Evolutionary conservation across 306 rosid species (phyloP), one percentile per base, ranked within the genome.

Genomic region (Cucumis melo): DNA sequence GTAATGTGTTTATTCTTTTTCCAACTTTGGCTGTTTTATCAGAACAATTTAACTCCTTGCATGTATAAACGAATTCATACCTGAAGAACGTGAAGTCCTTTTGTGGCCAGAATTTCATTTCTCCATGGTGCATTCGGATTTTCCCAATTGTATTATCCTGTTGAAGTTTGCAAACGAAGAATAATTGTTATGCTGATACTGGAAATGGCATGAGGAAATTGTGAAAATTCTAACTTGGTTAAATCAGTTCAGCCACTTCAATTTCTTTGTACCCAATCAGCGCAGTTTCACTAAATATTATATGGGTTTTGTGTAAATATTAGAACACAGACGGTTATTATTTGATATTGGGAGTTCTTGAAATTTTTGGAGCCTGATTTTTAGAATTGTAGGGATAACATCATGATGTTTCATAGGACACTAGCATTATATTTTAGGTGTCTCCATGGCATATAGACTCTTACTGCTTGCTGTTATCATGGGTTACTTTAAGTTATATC

Each of bases 1-100:
- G 98, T 93, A 89, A 86, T 77, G 78, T 8, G 54, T 76, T 63
- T 73, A 16, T 17, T 77, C 64, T 64, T 55, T 42, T 12, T 41
- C 5, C 10, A 48, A 21, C 14, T 36, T 62, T 66, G 53, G 16
- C 74, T 36, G 41, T 4, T 74, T 80, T 29, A 50, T 72, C 5
- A 13, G 68, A 76, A 27, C 29, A 72, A 17, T 4, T 36, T 2
- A 36, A 34, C 48, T 36, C 7, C 48, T 64, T 41, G 17, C 15
- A 27, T 27, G 29, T 27, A 27, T 27, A 16, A 36, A 66, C 44
- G n/a, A 42, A 21, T 12, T 41, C 20, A 36, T 11, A 6, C 2
- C 38, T 44, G 6, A 71, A 70, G 56, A 66, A 20, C 41, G 54
- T 41, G 11, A 66, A 42, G 51, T 10, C 29, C 55, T 68, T 21